A percentile compares a stretch with the other conserved stretches of the same genome.
phyloP scores from a whole-genome alignment of 805 yeast species.

The Metschnikowia amazonensis region DNA sequence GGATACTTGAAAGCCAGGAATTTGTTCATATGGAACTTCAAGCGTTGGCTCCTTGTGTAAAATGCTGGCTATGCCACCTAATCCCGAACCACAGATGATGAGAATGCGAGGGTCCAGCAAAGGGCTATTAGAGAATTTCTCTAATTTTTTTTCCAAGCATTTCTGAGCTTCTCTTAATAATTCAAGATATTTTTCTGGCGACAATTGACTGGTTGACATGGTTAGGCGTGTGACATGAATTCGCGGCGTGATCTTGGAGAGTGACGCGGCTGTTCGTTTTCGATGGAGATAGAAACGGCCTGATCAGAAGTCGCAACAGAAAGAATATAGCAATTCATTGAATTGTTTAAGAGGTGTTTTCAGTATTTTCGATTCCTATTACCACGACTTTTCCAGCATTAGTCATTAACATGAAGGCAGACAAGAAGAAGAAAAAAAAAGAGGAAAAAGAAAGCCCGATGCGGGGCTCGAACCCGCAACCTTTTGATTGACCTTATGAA shows the following conservation, averaged over 20 bases:
- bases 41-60: constrained; percentile 40
- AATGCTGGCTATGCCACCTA: constrained; percentile 74
- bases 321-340: too few species aligned
- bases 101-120: constrained; percentile 54
- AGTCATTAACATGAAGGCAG: too few species aligned
- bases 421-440: background rate
- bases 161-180: constrained; percentile 21
- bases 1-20: constrained; percentile 77
- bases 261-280: too few species aligned
- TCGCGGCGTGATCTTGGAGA: background rate
- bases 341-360: too few species aligned
- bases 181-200: constrained; percentile 18
- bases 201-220: constrained; percentile 11
- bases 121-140: constrained; percentile 8
- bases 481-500: constrained; percentile 27
- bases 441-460: constrained; percentile 24
- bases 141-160: constrained; percentile 15
- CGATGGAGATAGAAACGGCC: too few species aligned
- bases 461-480: constrained; percentile 36
- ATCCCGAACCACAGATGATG: constrained; percentile 92
- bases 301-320: too few species aligned
- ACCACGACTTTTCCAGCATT: too few species aligned
- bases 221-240: background rate
- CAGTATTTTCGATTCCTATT: too few species aligned
- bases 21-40: constrained; percentile 56